Base-by-base conservation (phyloP, 2,329 filamentous ascomycete species). In the Coniochaeta sp. region DNA sequence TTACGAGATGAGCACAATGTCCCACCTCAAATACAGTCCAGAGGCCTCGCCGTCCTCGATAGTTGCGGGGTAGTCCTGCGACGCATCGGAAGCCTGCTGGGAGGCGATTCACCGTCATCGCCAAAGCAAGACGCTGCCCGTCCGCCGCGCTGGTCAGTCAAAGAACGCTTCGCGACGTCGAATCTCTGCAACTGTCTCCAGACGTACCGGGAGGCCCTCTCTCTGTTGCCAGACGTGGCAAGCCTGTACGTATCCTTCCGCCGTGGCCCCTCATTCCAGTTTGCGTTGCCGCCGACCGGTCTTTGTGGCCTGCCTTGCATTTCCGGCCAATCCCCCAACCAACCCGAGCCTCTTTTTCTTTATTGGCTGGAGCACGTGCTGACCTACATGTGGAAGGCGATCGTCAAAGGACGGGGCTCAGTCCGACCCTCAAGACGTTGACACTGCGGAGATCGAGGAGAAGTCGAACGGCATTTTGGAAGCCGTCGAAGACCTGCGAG, bases 1-100 rank as follows among this genome's bases (percentile, higher is more conserved):
- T 55, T 68, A 33, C 63, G 59, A 28, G 64, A 67, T 47, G 66
- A 68, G 26, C 61, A 60, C 14, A 57, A 40, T 12, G 61, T 68
- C 2, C 65, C 67, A 1, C 19, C 60, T 16, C 28, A 57, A 5
- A 58, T 68, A 11, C 64, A 67, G 16, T 58, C 60, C 14, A 60
- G 66, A 38, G 62, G 66, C 31, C 57, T 64, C 26, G 59, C 50
- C 8, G 52, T 68, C n/a, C 57, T 68, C 11, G 63, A 63, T 38
- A 58, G 61, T 26, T 68, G 65, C 57, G 62, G 64, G 7, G 62
- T 65, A 28, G 60, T 59, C n/a, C 58, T 68, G 19, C 60, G 60
- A 19, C 55, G 60, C 16, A 64, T 68, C 44, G 62, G 64, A 43
- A 52, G 40, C 47, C 59, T 66, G 38, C 26, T 68, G 17, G 57